Evolutionary conservation across 1,139 yeast species (phyloP), one percentile per base, ranked within the genome.

Genomic region (Hyphopichia wangnamkhiaoensis): DNA sequence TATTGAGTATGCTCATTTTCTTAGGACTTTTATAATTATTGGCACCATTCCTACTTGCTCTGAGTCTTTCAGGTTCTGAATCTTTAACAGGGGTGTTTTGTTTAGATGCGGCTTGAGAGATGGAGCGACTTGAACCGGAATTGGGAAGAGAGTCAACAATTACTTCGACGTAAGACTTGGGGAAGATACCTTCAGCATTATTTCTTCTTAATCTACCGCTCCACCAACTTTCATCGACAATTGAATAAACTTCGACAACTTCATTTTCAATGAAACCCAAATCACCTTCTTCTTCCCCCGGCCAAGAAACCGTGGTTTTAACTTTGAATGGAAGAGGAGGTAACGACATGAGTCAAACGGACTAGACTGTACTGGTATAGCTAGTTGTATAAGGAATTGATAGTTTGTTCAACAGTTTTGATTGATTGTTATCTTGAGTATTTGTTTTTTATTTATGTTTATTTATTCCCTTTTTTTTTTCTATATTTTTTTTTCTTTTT

Each of bases 231-330:
- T 95, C 96, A 56, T 91, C 95, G 7, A 93, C 90, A 3, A 83
- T 68, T 49, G 83, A 75, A 34, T 80, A 73, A 5, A 93, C 95
- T 47, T 90, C 95, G 51, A 93, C 86, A 35, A 87, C 67, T 58
- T 93, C 98, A 40, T 95, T 95, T 64, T 93, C 98, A 34, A 91
- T 75, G 59, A 93, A 93, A 1, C 98, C 98, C 37, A 93, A 72
- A 56, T 93, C 97, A 32, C 87, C 89, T 36, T 83, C 86, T 54
- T 85, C 80, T 57, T 85, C 93, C 19, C 95, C 95, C 15, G 95
- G 80, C 95, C 95, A 88, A n/a, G 95, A 86, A 49, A 84, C 88
- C 38, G 74, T 74, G 23, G 96, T 87, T 55, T 78, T 80, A 28
- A 84, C 95, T 59, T 76, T 76, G 63, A 88, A 87, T 8, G 95